A percentile compares a stretch with the other conserved stretches of the same genome.
Conservation (phyloP, 305 asterid species). For the Fraxinus xanthoxyloides region DNA sequence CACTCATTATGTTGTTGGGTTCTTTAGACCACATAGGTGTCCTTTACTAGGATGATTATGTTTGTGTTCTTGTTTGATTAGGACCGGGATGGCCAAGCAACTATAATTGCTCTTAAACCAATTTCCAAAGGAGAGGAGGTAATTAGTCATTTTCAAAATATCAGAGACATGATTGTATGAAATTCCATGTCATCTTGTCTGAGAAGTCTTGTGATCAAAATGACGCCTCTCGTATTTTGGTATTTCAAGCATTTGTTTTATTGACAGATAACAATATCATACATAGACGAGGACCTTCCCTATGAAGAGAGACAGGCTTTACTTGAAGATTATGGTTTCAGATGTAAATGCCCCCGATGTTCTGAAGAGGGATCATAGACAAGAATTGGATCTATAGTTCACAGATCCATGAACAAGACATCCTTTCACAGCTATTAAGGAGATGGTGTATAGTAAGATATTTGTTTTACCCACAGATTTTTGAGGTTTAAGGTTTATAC, state of each 20-base stretch:
- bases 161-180: not conserved
- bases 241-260: not conserved
- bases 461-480: not conserved
- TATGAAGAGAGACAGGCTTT: slow-evolving; percentile 64
- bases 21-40: not conserved
- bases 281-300: slow-evolving; percentile 82
- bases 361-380: slow-evolving; percentile 41
- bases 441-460: not conserved
- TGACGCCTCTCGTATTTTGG: not conserved
- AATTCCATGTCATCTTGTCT: not conserved
- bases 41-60: not conserved
- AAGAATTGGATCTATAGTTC: slow-evolving; percentile 9
- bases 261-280: slow-evolving; percentile 80
- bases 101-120: slow-evolving; percentile 58
- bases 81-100: slow-evolving; percentile 91
- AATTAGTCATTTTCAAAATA: not conserved
- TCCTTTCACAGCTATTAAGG: not conserved
- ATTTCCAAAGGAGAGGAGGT: slow-evolving; percentile 84
- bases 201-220: not conserved
- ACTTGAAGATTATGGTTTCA: slow-evolving; percentile 85
- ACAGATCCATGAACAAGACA: not conserved
- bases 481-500: not conserved
- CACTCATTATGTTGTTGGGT: not conserved
- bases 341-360: slow-evolving; percentile 74
- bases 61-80: slow-evolving; percentile 30